Percentiles rank a stretch among this genome's conserved stretches.
phyloP scores from a whole-genome alignment of 257 asterid genomes.

The Thymus mandschuricus region DNA sequence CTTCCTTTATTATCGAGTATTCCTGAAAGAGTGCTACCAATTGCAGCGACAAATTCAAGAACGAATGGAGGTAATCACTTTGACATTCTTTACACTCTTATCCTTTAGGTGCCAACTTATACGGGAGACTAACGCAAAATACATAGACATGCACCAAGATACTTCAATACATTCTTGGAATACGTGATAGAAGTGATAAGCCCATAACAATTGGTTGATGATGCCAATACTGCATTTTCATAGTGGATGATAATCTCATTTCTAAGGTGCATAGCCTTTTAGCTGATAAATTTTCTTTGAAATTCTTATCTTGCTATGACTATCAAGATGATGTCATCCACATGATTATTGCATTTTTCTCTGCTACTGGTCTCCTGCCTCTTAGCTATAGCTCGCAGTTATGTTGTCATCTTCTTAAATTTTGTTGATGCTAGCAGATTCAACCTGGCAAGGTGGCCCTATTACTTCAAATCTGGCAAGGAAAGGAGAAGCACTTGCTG shows the following conservation, averaged over 20 bases:
- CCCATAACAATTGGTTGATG: conserved; percentile 12
- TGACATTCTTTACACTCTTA: conserved; percentile 30
- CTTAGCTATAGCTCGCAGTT: conserved; percentile 16
- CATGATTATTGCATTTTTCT: neutral
- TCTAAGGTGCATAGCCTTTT: conserved; percentile 19
- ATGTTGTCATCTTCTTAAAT: conserved; percentile 20
- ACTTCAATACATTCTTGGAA: neutral
- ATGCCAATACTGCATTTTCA: conserved; percentile 5
- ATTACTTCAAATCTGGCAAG: conserved; percentile 63
- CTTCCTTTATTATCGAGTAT: conserved; percentile 76
- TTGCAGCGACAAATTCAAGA: conserved; percentile 50
- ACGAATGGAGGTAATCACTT: conserved; percentile 53
- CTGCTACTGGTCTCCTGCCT: conserved; percentile 19
- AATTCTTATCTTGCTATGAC: neutral
- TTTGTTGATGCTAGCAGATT: conserved; percentile 52
- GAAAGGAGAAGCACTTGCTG: conserved; percentile 97
- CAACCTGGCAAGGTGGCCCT: conserved; percentile 64
- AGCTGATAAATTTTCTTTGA: conserved; percentile 3
- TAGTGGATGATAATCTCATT: conserved; percentile 14
- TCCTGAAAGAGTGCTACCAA: conserved; percentile 77
- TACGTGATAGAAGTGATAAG: conserved; percentile 10
- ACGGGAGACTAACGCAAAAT: conserved; percentile 18
- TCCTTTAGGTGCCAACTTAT: conserved; percentile 17
- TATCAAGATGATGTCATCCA: neutral
- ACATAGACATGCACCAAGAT: neutral